A percentile compares a stretch with the other conserved stretches of the same genome.
Evolutionary conservation across 192 early-diverging fungal species (phyloP).

Genomic region (Backusella parvicylindrica): DNA sequence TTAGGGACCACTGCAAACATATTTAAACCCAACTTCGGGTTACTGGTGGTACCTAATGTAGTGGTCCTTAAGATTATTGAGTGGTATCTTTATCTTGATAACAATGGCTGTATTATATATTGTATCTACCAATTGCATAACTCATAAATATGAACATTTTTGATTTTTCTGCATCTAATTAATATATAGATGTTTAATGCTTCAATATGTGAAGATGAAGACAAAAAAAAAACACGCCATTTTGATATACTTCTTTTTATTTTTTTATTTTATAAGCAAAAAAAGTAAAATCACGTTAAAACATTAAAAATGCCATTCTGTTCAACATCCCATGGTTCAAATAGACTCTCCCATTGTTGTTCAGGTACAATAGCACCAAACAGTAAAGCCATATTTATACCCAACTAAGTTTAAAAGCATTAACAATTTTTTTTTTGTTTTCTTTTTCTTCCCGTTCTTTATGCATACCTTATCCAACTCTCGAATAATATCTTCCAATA

Average conservation of each 20-base stretch:
- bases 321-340: slow-evolving; percentile 16
- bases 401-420: slow-evolving; percentile 15
- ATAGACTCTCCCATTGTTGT: slow-evolving; percentile 31
- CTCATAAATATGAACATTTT: too few relatives aligned
- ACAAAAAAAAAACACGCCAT: too few relatives aligned
- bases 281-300: neutral
- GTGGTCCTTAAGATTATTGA: too few relatives aligned
- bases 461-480: slow-evolving; percentile 58
- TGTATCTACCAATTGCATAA: too few relatives aligned
- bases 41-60: too few relatives aligned
- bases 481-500: slow-evolving; percentile 73
- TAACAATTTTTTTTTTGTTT: neutral
- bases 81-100: too few relatives aligned
- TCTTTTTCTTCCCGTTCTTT: neutral
- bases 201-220: too few relatives aligned
- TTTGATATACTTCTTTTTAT: neutral
- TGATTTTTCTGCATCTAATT: too few relatives aligned
- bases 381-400: slow-evolving; percentile 29
- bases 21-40: too few relatives aligned
- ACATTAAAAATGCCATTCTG: neutral
- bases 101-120: too few relatives aligned
- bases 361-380: slow-evolving; percentile 32
- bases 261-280: neutral
- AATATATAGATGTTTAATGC: too few relatives aligned
- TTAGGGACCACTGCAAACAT: too few relatives aligned